Evolutionary conservation across 1,284 basidiomycete species (phyloP).

Genomic region (Sporisorium iseilematis-ciliati): DNA sequence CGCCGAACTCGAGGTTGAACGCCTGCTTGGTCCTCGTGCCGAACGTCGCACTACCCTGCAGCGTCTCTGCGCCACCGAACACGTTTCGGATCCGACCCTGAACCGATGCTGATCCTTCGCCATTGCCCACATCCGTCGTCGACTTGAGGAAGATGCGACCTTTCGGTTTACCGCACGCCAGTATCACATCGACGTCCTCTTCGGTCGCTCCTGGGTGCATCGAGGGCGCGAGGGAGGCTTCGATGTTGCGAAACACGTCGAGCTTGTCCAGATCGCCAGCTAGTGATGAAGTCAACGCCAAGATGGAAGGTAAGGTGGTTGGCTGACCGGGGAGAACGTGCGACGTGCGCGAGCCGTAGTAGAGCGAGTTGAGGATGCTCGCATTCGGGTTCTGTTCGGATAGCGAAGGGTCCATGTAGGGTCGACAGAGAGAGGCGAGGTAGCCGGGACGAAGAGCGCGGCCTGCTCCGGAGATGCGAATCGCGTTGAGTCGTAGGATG

Average conservation of each 20-base stretch:
- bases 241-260: slow-evolving; percentile 81
- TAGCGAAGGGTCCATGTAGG: slow-evolving; percentile 72
- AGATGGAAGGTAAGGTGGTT: slow-evolving; percentile 69
- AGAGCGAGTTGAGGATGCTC: slow-evolving; percentile 53
- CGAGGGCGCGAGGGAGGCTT: slow-evolving; percentile 79
- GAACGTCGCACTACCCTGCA: slow-evolving; percentile 85
- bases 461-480: slow-evolving; percentile 82
- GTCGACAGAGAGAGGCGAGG: slow-evolving; percentile 81
- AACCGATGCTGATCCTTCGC: slow-evolving; percentile 78
- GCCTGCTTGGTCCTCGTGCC: slow-evolving; percentile 90
- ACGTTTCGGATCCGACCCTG: slow-evolving; percentile 75
- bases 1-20: slow-evolving; percentile 72
- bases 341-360: slow-evolving; percentile 66
- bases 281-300: slow-evolving; percentile 78
- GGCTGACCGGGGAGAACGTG: slow-evolving; percentile 58
- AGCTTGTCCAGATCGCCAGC: slow-evolving; percentile 79
- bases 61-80: slow-evolving; percentile 89
- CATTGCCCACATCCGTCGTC: slow-evolving; percentile 91
- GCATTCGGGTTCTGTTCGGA: slow-evolving; percentile 34
- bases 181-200: slow-evolving; percentile 86
- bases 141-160: slow-evolving; percentile 85
- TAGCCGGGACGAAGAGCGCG: slow-evolving; percentile 81
- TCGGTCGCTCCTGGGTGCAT: slow-evolving; percentile 75
- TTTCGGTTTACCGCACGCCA: slow-evolving; percentile 79
- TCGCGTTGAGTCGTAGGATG: slow-evolving; percentile 74